A percentile compares a stretch with the other conserved stretches of the same genome.
Conservation (phyloP, 2,329 filamentous ascomycete genomes). For the Aspergillus sp. region DNA sequence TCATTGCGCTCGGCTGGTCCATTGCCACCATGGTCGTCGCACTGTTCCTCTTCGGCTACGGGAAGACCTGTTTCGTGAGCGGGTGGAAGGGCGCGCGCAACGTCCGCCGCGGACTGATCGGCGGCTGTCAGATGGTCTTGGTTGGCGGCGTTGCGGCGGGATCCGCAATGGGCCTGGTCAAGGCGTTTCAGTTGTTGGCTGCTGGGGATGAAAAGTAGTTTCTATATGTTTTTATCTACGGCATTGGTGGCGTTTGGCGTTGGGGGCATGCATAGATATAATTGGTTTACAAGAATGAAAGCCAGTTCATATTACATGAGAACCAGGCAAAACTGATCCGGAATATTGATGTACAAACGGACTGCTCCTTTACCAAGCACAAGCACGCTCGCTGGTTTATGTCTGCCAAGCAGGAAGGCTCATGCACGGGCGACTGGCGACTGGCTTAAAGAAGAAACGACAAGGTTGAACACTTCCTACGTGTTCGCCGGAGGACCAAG, state of each 20-base stretch:
- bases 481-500: not conserved
- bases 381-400: too few species aligned
- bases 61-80: constrained; percentile 45
- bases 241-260: not conserved
- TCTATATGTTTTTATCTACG: not conserved
- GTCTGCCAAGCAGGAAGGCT: too few species aligned
- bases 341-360: too few species aligned
- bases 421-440: too few species aligned
- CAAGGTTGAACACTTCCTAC: not conserved
- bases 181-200: constrained; percentile 36
- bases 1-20: constrained; percentile 68
- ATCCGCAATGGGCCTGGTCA: constrained; percentile 41
- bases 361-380: too few species aligned
- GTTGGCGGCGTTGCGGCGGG: constrained; percentile 40
- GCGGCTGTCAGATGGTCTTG: constrained; percentile 41
- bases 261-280: not conserved
- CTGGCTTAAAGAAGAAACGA: too few species aligned
- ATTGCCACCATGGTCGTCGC: constrained; percentile 52
- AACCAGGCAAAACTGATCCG: too few species aligned
- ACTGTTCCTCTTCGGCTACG: constrained; percentile 52
- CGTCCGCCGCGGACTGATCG: constrained; percentile 31
- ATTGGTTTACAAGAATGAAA: not conserved
- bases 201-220: not conserved
- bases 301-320: too few species aligned
- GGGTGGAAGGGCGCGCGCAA: constrained; percentile 37